These are phyloP conservation scores for Penicillium maclennaniae DNA, from an alignment of 495 filamentous ascomycete genomes.

Conservation along the genomic window DNA sequence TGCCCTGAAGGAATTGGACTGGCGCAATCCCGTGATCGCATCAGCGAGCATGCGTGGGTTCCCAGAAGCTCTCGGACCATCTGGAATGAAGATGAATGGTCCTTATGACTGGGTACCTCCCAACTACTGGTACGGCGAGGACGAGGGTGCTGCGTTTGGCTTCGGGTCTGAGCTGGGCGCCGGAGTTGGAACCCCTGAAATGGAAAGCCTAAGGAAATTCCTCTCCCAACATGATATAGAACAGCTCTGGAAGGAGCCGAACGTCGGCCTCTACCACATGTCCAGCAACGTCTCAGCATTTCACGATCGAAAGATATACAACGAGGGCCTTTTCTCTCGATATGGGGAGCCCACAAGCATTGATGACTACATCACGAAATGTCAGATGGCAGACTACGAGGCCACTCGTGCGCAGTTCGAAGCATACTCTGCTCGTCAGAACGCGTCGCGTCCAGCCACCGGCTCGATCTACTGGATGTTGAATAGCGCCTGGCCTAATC, in stretches of 20 bases:
- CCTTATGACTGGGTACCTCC: constrained; percentile 68
- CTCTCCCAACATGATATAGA: constrained; percentile 47
- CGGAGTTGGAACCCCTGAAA: constrained; percentile 59
- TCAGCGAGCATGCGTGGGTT: constrained; percentile 55
- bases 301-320: constrained; percentile 53
- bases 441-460: constrained; percentile 50
- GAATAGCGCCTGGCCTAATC: constrained; percentile 60
- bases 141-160: constrained; percentile 55
- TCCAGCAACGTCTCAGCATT: constrained; percentile 51
- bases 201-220: constrained; percentile 52
- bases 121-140: constrained; percentile 56
- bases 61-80: constrained; percentile 47
- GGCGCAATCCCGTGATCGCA: constrained; percentile 54
- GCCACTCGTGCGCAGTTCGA: constrained; percentile 59
- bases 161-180: constrained; percentile 60
- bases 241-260: constrained; percentile 51
- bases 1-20: constrained; percentile 49
- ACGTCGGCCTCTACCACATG: constrained; percentile 58
- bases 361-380: constrained; percentile 52
- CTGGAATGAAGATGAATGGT: constrained; percentile 64
- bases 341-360: constrained; percentile 50
- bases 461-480: constrained; percentile 68
- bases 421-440: constrained; percentile 50
- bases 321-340: constrained; percentile 48
- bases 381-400: constrained; percentile 61